Conservation (phyloP, 2,329 filamentous ascomycete species). For the Cladosporium phlei region DNA sequence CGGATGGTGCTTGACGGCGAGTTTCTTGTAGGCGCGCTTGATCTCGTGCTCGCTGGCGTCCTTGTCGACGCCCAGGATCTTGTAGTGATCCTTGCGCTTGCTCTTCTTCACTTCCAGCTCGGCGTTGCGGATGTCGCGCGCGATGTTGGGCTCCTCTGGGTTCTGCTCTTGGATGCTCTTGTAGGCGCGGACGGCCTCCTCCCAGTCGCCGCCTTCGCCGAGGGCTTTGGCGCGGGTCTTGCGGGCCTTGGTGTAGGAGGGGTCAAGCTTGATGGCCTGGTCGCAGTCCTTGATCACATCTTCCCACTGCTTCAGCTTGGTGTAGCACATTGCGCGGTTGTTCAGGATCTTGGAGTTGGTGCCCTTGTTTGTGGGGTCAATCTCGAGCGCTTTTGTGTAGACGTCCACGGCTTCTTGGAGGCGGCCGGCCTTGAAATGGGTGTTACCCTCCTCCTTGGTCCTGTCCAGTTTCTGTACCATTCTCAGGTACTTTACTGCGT, state of each 20-base stretch:
- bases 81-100: slow-evolving; percentile 97
- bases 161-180: slow-evolving; percentile 81
- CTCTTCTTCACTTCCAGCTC: slow-evolving; percentile 97
- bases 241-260: slow-evolving; percentile 80
- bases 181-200: slow-evolving; percentile 82
- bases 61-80: slow-evolving; percentile 86
- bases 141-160: slow-evolving; percentile 72
- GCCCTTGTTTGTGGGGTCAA: slow-evolving; percentile 83
- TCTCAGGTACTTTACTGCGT: slow-evolving; percentile 81
- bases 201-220: slow-evolving; percentile 82
- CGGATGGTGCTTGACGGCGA: slow-evolving; percentile 90
- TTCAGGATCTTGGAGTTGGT: slow-evolving; percentile 93
- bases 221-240: slow-evolving; percentile 91
- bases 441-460: slow-evolving; percentile 91
- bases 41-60: slow-evolving; percentile 78
- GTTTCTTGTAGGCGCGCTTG: slow-evolving; percentile 94
- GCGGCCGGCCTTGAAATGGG: slow-evolving; percentile 77
- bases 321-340: slow-evolving; percentile 82
- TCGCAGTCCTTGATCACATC: slow-evolving; percentile 82
- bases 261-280: slow-evolving; percentile 74
- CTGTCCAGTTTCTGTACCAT: slow-evolving; percentile 87
- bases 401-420: slow-evolving; percentile 78
- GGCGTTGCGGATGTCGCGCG: slow-evolving; percentile 80
- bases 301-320: slow-evolving; percentile 77
- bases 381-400: slow-evolving; percentile 74